Evolutionary conservation across 371 early-diverging fungal species (phyloP).

Genomic region (Cokeromyces recurvatus): DNA sequence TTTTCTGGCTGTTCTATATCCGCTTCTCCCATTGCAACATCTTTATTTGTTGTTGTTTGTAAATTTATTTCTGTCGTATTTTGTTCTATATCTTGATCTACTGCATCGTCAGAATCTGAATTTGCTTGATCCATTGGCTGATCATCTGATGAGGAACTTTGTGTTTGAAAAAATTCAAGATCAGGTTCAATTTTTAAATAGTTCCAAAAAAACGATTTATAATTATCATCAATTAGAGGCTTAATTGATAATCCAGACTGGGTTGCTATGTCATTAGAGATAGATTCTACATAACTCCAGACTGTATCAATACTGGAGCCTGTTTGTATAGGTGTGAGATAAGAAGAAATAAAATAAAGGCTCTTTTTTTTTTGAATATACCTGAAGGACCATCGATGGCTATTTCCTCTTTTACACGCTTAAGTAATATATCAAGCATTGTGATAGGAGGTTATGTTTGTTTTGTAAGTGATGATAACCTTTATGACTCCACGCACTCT

Average conservation of each 20-base stretch:
- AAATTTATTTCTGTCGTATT: neutral
- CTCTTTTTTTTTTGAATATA: conserved; percentile 1
- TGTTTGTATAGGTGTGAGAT: neutral
- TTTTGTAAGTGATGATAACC: too few relatives aligned
- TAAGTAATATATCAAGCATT: conserved; percentile 22
- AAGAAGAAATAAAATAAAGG: neutral
- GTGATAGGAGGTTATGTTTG: too few relatives aligned
- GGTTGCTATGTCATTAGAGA: conserved; percentile 2
- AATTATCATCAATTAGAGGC: conserved; percentile 22
- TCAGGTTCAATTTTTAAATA: conserved; percentile 8
- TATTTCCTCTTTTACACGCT: conserved; percentile 22
- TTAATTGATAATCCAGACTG: neutral
- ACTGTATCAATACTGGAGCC: conserved; percentile 12
- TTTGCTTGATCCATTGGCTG: neutral
- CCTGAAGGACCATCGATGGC: conserved; percentile 21
- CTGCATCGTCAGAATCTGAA: neutral
- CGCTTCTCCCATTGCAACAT: too few relatives aligned
- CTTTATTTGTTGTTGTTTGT: neutral
- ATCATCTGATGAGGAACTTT: neutral
- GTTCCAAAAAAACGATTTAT: conserved; percentile 30
- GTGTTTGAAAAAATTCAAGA: conserved; percentile 15
- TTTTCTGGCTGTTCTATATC: neutral
- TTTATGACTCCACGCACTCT: too few relatives aligned
- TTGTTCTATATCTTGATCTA: neutral
- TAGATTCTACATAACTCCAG: conserved; percentile 13